These are phyloP conservation scores for Medicago truncatula DNA, from an alignment of 306 rosid species.

Conservation along the genomic window DNA sequence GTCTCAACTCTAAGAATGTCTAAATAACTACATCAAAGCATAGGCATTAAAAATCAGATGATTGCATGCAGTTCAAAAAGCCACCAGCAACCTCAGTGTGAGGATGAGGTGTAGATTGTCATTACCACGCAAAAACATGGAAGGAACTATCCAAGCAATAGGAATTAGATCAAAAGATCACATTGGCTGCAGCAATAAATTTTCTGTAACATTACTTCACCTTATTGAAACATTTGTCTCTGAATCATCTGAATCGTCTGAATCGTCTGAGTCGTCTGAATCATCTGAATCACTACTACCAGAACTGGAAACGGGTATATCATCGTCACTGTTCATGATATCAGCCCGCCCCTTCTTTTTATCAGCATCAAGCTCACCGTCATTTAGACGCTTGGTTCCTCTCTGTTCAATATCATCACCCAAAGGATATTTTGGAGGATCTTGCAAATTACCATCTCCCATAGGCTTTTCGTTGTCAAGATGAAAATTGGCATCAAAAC, in stretches of 20 bases:
- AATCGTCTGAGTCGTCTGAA: constrained; percentile 78
- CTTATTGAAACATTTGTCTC: constrained; percentile 58
- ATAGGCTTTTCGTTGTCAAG: constrained; percentile 48
- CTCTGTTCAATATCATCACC: constrained; percentile 54
- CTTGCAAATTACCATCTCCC: constrained; percentile 43
- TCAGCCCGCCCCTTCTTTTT: constrained; percentile 60
- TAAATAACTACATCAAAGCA: background rate
- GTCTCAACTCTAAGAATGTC: constrained; percentile 21
- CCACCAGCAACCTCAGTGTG: constrained; percentile 13
- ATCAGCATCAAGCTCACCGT: constrained; percentile 54
- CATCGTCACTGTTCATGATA: constrained; percentile 51
- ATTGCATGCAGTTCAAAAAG: constrained; percentile 14
- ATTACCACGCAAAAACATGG: constrained; percentile 18
- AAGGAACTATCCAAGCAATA: constrained; percentile 22
- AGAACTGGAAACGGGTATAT: constrained; percentile 62
- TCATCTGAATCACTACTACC: constrained; percentile 75
- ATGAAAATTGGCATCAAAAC: constrained; percentile 47
- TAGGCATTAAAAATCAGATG: constrained; percentile 27
- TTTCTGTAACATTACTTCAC: constrained; percentile 49
- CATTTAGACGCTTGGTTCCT: constrained; percentile 70
- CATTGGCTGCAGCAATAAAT: constrained; percentile 21
- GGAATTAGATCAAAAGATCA: constrained; percentile 15
- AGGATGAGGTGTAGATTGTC: background rate
- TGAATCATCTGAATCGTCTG: constrained; percentile 66
- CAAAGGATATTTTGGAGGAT: constrained; percentile 44